phyloP scores from a whole-genome alignment of 1,284 basidiomycete species.

The Cystobasidiaceae sp. region DNA sequence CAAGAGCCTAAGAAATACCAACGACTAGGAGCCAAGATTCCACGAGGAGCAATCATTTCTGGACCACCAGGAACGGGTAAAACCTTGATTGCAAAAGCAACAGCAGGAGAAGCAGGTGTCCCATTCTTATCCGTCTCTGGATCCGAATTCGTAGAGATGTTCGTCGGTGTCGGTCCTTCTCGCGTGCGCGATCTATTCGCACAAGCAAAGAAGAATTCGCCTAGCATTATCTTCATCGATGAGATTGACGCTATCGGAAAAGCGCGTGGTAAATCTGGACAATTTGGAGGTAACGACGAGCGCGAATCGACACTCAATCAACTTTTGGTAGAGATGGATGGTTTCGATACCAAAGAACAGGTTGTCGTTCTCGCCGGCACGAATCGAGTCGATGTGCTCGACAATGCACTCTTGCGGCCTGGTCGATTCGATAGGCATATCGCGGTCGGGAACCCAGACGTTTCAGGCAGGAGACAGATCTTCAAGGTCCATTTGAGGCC shows the following conservation, averaged over 20 bases:
- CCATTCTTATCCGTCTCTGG: slow-evolving; percentile 98
- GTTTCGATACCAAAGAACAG: slow-evolving; percentile 91
- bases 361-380: slow-evolving; percentile 96
- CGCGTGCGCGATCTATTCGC: slow-evolving; percentile 96
- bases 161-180: slow-evolving; percentile 96
- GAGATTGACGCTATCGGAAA: slow-evolving; percentile 99
- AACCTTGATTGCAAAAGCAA: slow-evolving; percentile 95
- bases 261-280: slow-evolving; percentile 79
- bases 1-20: slow-evolving; percentile 94
- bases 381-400: slow-evolving; percentile 92
- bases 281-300: slow-evolving; percentile 86
- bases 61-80: slow-evolving; percentile 99
- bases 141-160: slow-evolving; percentile 99
- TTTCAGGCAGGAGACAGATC: slow-evolving; percentile 87
- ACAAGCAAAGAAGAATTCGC: slow-evolving; percentile 94
- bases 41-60: slow-evolving; percentile 93
- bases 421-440: slow-evolving; percentile 98
- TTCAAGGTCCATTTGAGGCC: slow-evolving; percentile 89
- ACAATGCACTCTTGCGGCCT: slow-evolving; percentile 89
- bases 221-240: slow-evolving; percentile 99
- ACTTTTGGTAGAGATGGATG: slow-evolving; percentile 98
- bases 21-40: slow-evolving; percentile 95
- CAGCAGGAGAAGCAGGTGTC: slow-evolving; percentile 93
- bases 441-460: slow-evolving; percentile 89
- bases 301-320: slow-evolving; percentile 97